Conservation (phyloP, 345 rosid species). For the Citrus unshiu region DNA sequence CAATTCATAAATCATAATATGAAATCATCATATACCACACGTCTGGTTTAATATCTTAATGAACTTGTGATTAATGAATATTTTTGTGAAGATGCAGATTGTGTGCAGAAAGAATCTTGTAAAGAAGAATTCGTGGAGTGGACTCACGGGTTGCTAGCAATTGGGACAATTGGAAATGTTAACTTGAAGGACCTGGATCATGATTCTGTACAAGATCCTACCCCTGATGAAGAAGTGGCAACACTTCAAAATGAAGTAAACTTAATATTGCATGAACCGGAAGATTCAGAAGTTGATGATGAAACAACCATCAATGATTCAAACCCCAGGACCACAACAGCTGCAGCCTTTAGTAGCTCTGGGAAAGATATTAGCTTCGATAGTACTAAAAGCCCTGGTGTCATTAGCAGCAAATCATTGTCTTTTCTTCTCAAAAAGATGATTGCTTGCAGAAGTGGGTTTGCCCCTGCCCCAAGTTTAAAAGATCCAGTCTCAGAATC, state of each 20-base stretch:
- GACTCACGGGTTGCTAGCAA: constrained; percentile 62
- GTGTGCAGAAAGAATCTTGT: constrained; percentile 16
- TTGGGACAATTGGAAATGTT: constrained; percentile 77
- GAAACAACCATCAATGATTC: constrained; percentile 2
- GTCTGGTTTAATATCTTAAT: not conserved
- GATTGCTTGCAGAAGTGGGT: constrained; percentile 59
- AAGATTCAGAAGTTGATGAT: constrained; percentile 3
- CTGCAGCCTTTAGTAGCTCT: constrained; percentile 2
- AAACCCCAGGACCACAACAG: not conserved
- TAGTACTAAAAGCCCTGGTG: constrained; percentile 3
- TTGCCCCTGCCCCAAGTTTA: constrained; percentile 42
- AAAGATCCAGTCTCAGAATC: constrained; percentile 58
- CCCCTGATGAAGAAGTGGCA: constrained; percentile 28
- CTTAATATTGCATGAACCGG: constrained; percentile 18
- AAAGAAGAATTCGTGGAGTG: constrained; percentile 60
- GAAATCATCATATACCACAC: no score
- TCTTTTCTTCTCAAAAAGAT: constrained; percentile 67
- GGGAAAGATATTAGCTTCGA: constrained; percentile 28
- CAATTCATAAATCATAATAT: not conserved
- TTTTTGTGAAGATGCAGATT: constrained; percentile 6
- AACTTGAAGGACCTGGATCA: constrained; percentile 15
- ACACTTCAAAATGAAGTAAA: constrained; percentile 33
- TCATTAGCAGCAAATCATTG: constrained; percentile 43
- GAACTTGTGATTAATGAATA: not conserved
- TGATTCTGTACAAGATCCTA: constrained; percentile 15